Evolutionary conservation across 1,139 yeast species (phyloP), one percentile per base, ranked within the genome.

Genomic region (Pichia sp.): DNA sequence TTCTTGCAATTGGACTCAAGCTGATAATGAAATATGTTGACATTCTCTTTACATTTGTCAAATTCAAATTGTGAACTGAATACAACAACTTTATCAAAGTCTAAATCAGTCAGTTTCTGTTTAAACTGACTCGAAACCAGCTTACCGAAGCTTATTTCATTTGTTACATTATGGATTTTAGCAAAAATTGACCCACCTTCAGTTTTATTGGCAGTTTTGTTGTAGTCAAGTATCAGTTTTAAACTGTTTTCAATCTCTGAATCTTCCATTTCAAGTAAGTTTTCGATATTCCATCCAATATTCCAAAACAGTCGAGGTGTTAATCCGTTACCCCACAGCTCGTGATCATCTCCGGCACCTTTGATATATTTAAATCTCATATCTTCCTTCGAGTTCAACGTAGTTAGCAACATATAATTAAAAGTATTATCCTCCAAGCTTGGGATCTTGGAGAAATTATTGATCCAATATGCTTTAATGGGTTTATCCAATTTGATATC

Each of bases 301-400:
- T 58, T 7, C 66, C 65, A 16, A 79, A 57, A 75, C 16, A 74
- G 44, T 1, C 58, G 54, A 0, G 92, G 78, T 1, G 70, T 72
- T 29, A 87, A 61, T 0, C 71, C 70, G 5, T 65, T 59, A 0
- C 88, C 79, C 97, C 96, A 88, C 29, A 82, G 67, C 56, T 88
- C 96, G 59, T 88, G 95, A 56, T 88, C 96, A 61, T 88, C 97
- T 0, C 94, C 96, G 0, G 95, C 88, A 1, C 96, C 96, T 62
- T 86, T 96, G 2, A 87, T 82, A 58, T 88, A 88, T 0, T 71
- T 65, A 51, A 65, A 79, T 4, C 67, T 62, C 11, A 84, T 83
- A 57, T 77, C 82, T 45, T 73, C 79, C 9, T 71, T 75, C 57
- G 67, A 70, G 48, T 69, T 66, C 35, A 95, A 84, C 0, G 86